Percentiles rank a stretch among this genome's conserved stretches.
phyloP scores from a whole-genome alignment of 1,139 yeast species.

The Yamadazyma jaroonii region DNA sequence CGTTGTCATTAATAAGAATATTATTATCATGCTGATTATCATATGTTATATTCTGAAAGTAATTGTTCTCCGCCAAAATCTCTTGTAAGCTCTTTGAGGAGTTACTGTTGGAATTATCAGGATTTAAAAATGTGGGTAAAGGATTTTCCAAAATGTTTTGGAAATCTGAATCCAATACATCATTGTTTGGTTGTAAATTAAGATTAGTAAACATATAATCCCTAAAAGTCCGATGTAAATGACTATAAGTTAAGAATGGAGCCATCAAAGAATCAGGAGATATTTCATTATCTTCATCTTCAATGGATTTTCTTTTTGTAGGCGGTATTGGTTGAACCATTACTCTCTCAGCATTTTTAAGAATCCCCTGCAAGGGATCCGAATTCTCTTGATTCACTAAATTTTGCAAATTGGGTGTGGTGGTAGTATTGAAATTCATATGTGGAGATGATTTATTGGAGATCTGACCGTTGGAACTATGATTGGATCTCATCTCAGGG shows the following conservation, averaged over 20 bases:
- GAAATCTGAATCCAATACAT: constrained; percentile 10
- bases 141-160: constrained; percentile 15
- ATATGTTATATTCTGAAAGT: constrained; percentile 4
- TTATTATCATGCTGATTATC: constrained; percentile 1
- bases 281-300: constrained; percentile 8
- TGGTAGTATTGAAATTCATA: not conserved
- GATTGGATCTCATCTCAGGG: not conserved
- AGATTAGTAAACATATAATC: constrained; percentile 33
- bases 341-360: constrained; percentile 7
- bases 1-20: constrained; percentile 11
- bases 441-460: not conserved
- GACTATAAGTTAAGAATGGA: constrained; percentile 18
- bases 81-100: constrained; percentile 13
- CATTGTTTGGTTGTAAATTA: constrained; percentile 8
- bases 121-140: constrained; percentile 9
- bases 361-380: constrained; percentile 7
- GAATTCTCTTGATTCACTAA: constrained; percentile 4
- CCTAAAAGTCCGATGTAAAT: constrained; percentile 23
- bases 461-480: not conserved
- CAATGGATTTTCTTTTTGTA: not conserved
- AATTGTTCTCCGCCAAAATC: constrained; percentile 7
- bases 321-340: constrained; percentile 7
- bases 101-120: constrained; percentile 1
- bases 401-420: constrained; percentile 6
- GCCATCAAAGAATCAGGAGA: constrained; percentile 15